phyloP scores from a whole-genome alignment of 192 early-diverging fungal genomes.

The Haplosporangium gracile region DNA sequence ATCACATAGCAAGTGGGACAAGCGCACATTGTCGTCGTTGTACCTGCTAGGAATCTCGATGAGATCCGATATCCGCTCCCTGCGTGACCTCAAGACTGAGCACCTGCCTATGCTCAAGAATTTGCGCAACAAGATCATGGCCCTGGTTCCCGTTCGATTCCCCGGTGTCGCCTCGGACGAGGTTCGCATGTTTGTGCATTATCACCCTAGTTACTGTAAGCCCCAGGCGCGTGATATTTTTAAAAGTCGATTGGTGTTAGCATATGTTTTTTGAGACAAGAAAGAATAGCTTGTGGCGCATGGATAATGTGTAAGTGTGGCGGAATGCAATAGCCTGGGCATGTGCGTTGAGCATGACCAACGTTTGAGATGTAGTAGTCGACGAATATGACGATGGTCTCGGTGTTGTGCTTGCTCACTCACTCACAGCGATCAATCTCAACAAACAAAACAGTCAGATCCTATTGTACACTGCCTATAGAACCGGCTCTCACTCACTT shows the following conservation, averaged over 20 bases:
- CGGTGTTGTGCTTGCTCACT: background rate
- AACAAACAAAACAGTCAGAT: background rate
- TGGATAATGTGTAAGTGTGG: background rate
- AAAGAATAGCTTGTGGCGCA: background rate
- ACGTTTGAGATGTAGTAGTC: background rate
- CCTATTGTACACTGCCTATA: background rate
- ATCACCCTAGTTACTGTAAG: conserved; percentile 85
- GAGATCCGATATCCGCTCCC: conserved; percentile 66
- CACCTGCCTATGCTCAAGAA: conserved; percentile 77
- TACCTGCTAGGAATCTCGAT: conserved; percentile 77
- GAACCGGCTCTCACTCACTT: background rate
- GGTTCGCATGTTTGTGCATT: conserved; percentile 81
- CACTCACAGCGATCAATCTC: background rate
- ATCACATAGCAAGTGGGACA: conserved; percentile 80
- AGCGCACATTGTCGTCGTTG: conserved; percentile 65
- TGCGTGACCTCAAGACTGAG: conserved; percentile 69
- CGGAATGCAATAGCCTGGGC: conserved; percentile 7
- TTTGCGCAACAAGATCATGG: conserved; percentile 64
- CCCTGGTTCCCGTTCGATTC: conserved; percentile 59
- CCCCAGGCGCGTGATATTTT: background rate
- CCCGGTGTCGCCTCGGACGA: conserved; percentile 67
- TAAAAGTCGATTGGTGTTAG: background rate
- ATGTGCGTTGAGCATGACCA: conserved; percentile 1
- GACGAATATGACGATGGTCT: background rate
- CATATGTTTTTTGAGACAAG: background rate